Evolutionary conservation across 2,329 filamentous ascomycete genomes (phyloP), one percentile per base, ranked within the genome.

Genomic region (Zymoseptoria passerinii): DNA sequence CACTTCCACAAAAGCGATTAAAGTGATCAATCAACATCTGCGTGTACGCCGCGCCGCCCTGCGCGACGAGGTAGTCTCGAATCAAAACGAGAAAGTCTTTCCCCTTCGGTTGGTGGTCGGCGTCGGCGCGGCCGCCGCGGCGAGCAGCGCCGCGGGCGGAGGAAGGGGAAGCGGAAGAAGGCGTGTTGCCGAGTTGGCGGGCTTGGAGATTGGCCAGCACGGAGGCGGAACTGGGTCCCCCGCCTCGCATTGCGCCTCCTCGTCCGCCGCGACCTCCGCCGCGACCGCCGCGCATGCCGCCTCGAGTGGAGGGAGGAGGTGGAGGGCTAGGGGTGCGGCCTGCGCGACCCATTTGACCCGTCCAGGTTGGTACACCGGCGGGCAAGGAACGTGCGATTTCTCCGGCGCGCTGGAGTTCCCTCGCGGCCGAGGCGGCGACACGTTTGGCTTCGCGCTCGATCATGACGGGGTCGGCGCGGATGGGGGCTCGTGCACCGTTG

Each of bases 11-110:
- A 67, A 85, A 88, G 13, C 83, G 83, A 72, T 92, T 90, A 73
- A 96, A 97, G 68, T 96, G 90, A 68, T 95, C 89, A 23, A 96
- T 88, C 50, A 96, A 75, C 79, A 90, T 86, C 75, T 95, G 90
- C 49, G 88, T 92, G 4, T 89, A 85, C 5, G 89, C 89, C 35
- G 83, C 81, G 3, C 91, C 91, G 8, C 89, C 88, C 57, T 95
- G 90, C 23, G 83, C 80, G 50, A 81, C 80, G 63, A 97, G 85
- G 66, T 91, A 97, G 49, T 87, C 83, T 48, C 86, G 85, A 58
- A 96, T 95, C 66, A 78, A 70, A 29, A 72, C 73, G 13, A 80
- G 66, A 68, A 80, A 78, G 28, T 77, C 75, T 58, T 64, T 73
- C 61, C 69, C 77, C 62, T 69, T 69, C 1, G 73, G 72, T 28